Conservation (phyloP, 805 yeast genomes). For the Jamesozyma gamospora region DNA sequence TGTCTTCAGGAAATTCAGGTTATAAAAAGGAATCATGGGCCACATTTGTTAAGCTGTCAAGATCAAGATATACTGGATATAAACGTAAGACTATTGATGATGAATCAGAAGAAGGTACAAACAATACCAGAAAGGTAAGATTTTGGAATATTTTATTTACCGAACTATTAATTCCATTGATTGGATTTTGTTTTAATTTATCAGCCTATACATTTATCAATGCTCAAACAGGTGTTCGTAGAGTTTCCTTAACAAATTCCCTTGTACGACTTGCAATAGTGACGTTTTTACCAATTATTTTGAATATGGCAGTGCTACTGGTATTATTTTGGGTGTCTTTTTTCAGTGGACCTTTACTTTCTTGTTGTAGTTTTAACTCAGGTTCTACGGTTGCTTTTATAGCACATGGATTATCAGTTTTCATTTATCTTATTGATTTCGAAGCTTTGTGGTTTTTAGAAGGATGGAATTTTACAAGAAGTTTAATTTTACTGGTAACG, state of each 20-base stretch:
- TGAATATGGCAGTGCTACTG: slow-evolving; percentile 27
- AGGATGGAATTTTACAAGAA: slow-evolving; percentile 50
- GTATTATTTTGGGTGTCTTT: slow-evolving; percentile 37
- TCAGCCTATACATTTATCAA: slow-evolving; percentile 73
- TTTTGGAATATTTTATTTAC: slow-evolving; percentile 69
- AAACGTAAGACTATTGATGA: slow-evolving; percentile 64
- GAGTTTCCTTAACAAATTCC: slow-evolving; percentile 44
- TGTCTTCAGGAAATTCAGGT: slow-evolving; percentile 65
- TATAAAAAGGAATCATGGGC: slow-evolving; percentile 73
- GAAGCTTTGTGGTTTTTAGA: slow-evolving; percentile 60
- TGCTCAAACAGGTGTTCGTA: slow-evolving; percentile 71
- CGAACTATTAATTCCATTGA: slow-evolving; percentile 64
- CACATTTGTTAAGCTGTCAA: slow-evolving; percentile 56
- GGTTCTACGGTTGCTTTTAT: slow-evolving; percentile 46
- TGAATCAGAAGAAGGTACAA: slow-evolving; percentile 51
- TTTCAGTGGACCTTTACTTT: slow-evolving; percentile 40
- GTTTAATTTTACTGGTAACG: slow-evolving; percentile 53
- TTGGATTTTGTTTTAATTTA: slow-evolving; percentile 59
- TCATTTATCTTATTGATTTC: slow-evolving; percentile 45
- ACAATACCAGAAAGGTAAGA: slow-evolving; percentile 65
- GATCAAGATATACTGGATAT: slow-evolving; percentile 89
- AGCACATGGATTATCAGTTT: slow-evolving; percentile 45
- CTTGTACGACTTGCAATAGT: slow-evolving; percentile 51
- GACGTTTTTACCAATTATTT: slow-evolving; percentile 38
- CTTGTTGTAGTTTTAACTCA: slow-evolving; percentile 33